These are phyloP conservation scores for Lachnellula hyalina DNA, from an alignment of 2,329 filamentous ascomycete species.

Conservation along the genomic window DNA sequence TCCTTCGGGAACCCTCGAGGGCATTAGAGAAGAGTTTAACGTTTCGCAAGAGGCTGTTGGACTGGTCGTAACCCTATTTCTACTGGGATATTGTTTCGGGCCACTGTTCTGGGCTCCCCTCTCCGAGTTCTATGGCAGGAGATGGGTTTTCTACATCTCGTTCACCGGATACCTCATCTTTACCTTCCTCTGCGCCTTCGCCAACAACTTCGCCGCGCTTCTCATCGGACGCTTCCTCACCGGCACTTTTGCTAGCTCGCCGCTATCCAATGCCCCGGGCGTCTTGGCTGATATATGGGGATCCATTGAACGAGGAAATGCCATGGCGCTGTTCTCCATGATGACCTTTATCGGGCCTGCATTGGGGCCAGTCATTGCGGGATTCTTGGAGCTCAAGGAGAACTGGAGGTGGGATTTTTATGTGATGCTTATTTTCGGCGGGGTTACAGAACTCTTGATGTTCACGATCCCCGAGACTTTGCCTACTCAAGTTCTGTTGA, in stretches of 20 bases:
- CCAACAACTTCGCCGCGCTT: constrained; percentile 52
- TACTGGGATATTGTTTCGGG: constrained; percentile 41
- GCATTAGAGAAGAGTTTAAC: constrained; percentile 34
- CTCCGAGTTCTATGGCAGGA: constrained; percentile 52
- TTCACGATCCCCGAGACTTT: constrained; percentile 55
- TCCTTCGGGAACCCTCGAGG: constrained; percentile 35
- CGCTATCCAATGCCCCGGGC: constrained; percentile 57
- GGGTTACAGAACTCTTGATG: constrained; percentile 39
- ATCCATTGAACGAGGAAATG: constrained; percentile 48
- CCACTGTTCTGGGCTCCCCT: constrained; percentile 39
- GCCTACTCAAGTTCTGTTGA: constrained; percentile 45
- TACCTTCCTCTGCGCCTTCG: constrained; percentile 54
- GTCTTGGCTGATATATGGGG: constrained; percentile 58
- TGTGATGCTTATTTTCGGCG: constrained; percentile 41
- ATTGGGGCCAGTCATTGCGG: constrained; percentile 40
- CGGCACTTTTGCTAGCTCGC: constrained; percentile 55
- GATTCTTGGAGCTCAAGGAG: constrained; percentile 49
- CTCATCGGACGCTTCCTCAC: constrained; percentile 63
- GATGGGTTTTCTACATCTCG: constrained; percentile 54
- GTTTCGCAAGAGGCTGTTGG: constrained; percentile 35
- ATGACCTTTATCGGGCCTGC: constrained; percentile 57
- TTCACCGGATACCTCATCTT: constrained; percentile 56
- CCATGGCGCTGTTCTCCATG: constrained; percentile 58
- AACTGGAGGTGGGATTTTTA: constrained; percentile 51
- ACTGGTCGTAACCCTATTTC: constrained; percentile 40